A percentile compares a stretch with the other conserved stretches of the same genome.
phyloP scores from a whole-genome alignment of 176 grass and related monocot genomes.

The Rhipidocladum racemiflorum region DNA sequence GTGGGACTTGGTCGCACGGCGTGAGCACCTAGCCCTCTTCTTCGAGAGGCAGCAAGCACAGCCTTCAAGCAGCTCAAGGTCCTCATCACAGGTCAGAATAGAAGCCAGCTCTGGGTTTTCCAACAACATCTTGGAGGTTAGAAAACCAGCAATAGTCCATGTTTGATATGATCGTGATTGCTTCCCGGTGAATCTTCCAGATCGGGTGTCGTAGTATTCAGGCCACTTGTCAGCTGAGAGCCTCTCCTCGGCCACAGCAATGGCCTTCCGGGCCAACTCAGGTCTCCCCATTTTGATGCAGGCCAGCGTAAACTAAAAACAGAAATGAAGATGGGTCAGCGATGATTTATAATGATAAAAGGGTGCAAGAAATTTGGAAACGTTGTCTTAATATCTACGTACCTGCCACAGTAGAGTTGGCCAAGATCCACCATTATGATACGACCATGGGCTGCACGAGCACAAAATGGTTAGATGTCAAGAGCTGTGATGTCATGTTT shows the following conservation, averaged over 20 bases:
- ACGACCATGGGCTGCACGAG: conserved; percentile 87
- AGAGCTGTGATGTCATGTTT: conserved; percentile 10
- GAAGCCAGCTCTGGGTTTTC: conserved; percentile 91
- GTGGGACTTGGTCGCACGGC: conserved; percentile 49
- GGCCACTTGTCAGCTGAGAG: conserved; percentile 90
- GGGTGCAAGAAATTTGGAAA: neutral
- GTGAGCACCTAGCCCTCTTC: conserved; percentile 67
- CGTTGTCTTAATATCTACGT: neutral
- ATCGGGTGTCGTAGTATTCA: conserved; percentile 84
- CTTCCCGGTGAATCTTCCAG: conserved; percentile 85
- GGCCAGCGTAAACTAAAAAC: conserved; percentile 82
- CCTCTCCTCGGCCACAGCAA: conserved; percentile 74
- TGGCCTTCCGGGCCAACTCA: conserved; percentile 71
- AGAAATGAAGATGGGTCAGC: conserved; percentile 9
- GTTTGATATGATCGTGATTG: conserved; percentile 95
- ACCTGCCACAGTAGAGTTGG: conserved; percentile 99
- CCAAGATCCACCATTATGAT: conserved; percentile 99
- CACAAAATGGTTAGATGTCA: conserved; percentile 34
- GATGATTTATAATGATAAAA: conserved; percentile 22
- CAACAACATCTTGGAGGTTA: conserved; percentile 82
- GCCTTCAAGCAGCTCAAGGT: conserved; percentile 87
- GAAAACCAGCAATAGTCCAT: conserved; percentile 94
- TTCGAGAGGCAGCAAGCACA: conserved; percentile 71
- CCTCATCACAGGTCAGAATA: conserved; percentile 92
- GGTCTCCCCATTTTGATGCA: conserved; percentile 95